Conservation (phyloP, 2,329 filamentous ascomycete species). For the Fusarium protoensiforme region DNA sequence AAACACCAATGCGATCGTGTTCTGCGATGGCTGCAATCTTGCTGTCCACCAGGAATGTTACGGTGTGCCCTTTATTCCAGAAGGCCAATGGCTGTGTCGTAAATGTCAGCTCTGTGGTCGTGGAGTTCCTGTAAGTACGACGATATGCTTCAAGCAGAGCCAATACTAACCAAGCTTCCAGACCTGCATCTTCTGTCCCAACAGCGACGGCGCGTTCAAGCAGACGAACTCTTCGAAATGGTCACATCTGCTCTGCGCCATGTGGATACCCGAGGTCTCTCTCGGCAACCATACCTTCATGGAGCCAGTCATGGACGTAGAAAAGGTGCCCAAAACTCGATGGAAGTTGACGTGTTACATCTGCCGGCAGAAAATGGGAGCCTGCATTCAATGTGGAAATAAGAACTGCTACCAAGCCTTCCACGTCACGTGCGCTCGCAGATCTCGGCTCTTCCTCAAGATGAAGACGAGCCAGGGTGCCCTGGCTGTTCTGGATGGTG, state of each 20-base stretch:
- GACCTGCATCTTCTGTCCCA: conserved; percentile 98
- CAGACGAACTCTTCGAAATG: conserved; percentile 97
- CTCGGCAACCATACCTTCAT: conserved; percentile 97
- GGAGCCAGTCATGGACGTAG: conserved; percentile 97
- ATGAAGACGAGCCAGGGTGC: conserved; percentile 94
- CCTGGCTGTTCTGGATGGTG: conserved; percentile 80
- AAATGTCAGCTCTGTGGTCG: conserved; percentile 96
- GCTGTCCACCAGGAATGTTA: conserved; percentile 99
- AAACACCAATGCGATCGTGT: conserved; percentile 98
- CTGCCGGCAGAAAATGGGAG: conserved; percentile 96
- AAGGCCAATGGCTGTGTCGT: conserved; percentile 97
- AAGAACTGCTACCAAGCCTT: conserved; percentile 98
- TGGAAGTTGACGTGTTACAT: conserved; percentile 98
- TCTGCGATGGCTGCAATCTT: conserved; percentile 97
- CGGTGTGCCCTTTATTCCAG: conserved; percentile 97
- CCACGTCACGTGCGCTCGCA: conserved; percentile 93
- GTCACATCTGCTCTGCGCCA: conserved; percentile 95
- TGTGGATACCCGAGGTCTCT: conserved; percentile 98
- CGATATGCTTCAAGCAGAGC: not conserved
- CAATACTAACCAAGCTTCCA: conserved; percentile 46
- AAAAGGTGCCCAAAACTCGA: conserved; percentile 93
- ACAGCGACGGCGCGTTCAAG: conserved; percentile 97
- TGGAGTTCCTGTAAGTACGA: conserved; percentile 77
- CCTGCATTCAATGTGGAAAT: conserved; percentile 97
- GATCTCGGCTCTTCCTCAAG: conserved; percentile 87